Percentiles rank a stretch among this genome's conserved stretches.
Conservation (phyloP, 768 basidiomycete species). For the Mycena albidolilacea region DNA sequence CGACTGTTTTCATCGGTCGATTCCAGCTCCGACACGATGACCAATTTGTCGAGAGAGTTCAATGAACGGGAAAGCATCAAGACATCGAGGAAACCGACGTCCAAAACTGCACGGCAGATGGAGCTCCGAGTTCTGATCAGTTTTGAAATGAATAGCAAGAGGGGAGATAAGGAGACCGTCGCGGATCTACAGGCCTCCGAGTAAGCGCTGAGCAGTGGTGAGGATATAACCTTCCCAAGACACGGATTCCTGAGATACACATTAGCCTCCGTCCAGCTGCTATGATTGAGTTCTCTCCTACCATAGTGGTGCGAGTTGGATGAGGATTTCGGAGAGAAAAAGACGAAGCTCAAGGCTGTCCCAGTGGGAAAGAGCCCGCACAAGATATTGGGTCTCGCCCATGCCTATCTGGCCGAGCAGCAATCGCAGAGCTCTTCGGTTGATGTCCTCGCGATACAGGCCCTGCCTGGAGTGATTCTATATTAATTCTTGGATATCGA, state of each 20-base stretch:
- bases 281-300: not conserved
- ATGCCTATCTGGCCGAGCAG: slow-evolving; percentile 36
- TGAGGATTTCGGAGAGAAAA: slow-evolving; percentile 32
- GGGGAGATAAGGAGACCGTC: slow-evolving; percentile 18
- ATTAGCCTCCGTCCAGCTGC: not conserved
- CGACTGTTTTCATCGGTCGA: not conserved
- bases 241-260: slow-evolving; percentile 10
- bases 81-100: slow-evolving; percentile 36
- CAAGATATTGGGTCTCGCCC: slow-evolving; percentile 35
- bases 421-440: slow-evolving; percentile 22
- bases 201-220: slow-evolving; percentile 23
- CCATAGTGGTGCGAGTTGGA: slow-evolving; percentile 36
- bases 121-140: slow-evolving; percentile 30
- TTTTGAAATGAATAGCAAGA: slow-evolving; percentile 33
- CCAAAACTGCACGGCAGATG: slow-evolving; percentile 32
- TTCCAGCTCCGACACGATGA: slow-evolving; percentile 12
- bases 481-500: not conserved
- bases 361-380: slow-evolving; percentile 35
- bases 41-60: slow-evolving; percentile 15
- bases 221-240: slow-evolving; percentile 23
- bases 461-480: slow-evolving; percentile 13
- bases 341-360: slow-evolving; percentile 36
- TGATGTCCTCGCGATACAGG: slow-evolving; percentile 33
- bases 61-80: slow-evolving; percentile 23
- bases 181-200: slow-evolving; percentile 1